These are phyloP conservation scores for Tricholoma sp. DNA, from an alignment of 768 basidiomycete genomes.

Conservation along the genomic window DNA sequence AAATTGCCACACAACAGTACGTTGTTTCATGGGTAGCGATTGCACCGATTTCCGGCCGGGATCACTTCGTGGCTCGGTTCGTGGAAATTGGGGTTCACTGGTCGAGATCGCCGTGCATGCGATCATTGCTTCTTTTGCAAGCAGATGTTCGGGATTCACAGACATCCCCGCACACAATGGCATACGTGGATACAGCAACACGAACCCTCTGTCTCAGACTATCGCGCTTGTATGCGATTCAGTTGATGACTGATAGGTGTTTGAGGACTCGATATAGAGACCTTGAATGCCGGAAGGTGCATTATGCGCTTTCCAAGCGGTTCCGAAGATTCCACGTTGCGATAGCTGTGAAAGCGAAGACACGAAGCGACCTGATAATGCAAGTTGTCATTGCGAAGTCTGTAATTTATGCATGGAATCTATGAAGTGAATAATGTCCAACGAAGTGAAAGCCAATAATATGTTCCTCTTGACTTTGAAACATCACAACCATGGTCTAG, in stretches of 20 bases:
- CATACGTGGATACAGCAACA: conserved; percentile 3
- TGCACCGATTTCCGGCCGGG: conserved; percentile 15
- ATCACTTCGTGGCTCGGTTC: conserved; percentile 13
- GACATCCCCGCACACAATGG: conserved; percentile 10
- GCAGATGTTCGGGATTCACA: conserved; percentile 13
- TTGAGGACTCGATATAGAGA: conserved; percentile 4
- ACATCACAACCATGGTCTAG: neutral
- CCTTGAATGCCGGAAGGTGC: conserved; percentile 2
- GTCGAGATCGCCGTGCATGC: conserved; percentile 9
- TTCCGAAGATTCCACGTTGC: conserved; percentile 27
- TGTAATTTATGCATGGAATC: neutral
- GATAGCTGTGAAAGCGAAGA: neutral
- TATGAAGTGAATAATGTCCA: neutral
- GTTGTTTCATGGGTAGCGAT: conserved; percentile 13
- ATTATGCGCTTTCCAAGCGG: conserved; percentile 13
- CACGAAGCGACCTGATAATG: neutral
- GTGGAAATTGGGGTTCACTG: conserved; percentile 18
- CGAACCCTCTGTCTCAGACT: conserved; percentile 6
- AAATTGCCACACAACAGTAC: conserved; percentile 9
- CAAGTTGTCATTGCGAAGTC: neutral
- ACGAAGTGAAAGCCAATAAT: neutral
- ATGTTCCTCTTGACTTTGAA: neutral
- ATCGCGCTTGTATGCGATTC: conserved; percentile 10
- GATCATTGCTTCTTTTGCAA: conserved; percentile 9
- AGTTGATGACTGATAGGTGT: conserved; percentile 11